These are phyloP conservation scores for Deinandra increscens DNA, from an alignment of 129 eudicot species.

Conservation along the genomic window DNA sequence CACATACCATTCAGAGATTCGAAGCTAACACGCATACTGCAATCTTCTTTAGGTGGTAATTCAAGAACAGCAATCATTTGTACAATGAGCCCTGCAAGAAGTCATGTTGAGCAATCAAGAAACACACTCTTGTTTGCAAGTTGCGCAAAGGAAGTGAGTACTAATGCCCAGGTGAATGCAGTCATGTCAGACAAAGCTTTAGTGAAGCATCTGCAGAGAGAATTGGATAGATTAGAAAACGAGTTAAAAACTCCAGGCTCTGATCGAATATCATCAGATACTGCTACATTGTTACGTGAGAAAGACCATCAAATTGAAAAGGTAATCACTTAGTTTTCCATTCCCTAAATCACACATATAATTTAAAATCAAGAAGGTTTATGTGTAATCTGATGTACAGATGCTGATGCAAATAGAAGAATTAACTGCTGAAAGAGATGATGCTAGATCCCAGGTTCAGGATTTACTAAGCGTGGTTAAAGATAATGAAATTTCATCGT, in stretches of 20 bases:
- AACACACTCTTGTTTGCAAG: slow-evolving; percentile 94
- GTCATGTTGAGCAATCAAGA: slow-evolving; percentile 93
- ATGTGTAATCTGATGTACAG: slow-evolving; percentile 38
- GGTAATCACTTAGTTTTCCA: slow-evolving; percentile 46
- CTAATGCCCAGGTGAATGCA: slow-evolving; percentile 80
- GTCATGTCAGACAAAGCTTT: slow-evolving; percentile 87
- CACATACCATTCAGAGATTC: slow-evolving; percentile 94
- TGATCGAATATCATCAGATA: slow-evolving; percentile 32
- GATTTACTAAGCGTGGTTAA: slow-evolving; percentile 56
- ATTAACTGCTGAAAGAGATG: slow-evolving; percentile 69
- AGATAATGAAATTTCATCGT: slow-evolving; percentile 41
- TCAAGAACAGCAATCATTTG: slow-evolving; percentile 96
- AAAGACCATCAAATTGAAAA: slow-evolving; percentile 71
- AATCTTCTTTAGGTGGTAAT: slow-evolving; percentile 92
- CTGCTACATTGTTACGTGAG: slow-evolving; percentile 52
- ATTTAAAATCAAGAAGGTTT: not conserved
- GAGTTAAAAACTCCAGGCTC: slow-evolving; percentile 55
- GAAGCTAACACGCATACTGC: slow-evolving; percentile 92
- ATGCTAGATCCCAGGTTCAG: slow-evolving; percentile 73
- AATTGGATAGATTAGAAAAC: slow-evolving; percentile 76
- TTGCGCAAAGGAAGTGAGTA: slow-evolving; percentile 94
- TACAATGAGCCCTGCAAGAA: slow-evolving; percentile 98
- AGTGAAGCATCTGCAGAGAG: slow-evolving; percentile 90
- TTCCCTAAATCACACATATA: not conserved
- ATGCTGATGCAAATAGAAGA: slow-evolving; percentile 75